A percentile compares a stretch with the other conserved stretches of the same genome.
Evolutionary conservation across 768 basidiomycete species (phyloP).

Genomic region (Mycena vulgaris): DNA sequence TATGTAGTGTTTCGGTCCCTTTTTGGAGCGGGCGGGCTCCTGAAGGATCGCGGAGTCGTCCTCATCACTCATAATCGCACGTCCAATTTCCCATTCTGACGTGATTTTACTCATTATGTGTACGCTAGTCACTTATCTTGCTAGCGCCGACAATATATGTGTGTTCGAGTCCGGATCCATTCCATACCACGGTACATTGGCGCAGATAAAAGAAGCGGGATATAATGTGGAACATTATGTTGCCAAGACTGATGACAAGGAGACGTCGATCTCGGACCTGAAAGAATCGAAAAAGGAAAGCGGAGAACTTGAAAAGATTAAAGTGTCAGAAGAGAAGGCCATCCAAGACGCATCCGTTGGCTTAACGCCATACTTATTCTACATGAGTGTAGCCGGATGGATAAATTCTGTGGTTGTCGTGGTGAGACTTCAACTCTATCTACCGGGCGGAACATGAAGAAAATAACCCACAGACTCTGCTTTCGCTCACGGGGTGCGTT

Average conservation of each 20-base stretch:
- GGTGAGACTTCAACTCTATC: background rate
- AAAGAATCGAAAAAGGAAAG: background rate
- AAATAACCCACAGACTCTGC: background rate
- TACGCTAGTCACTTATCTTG: background rate
- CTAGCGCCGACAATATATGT: background rate
- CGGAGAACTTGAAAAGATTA: background rate
- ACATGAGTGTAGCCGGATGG: constrained; percentile 5
- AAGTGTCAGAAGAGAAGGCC: background rate
- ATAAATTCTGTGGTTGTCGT: background rate
- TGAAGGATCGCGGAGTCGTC: constrained; percentile 9
- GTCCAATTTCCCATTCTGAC: background rate
- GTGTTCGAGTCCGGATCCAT: constrained; percentile 1
- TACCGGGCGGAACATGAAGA: too few species aligned
- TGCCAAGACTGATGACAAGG: background rate
- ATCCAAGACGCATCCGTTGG: background rate
- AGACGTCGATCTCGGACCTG: background rate
- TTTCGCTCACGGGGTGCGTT: background rate
- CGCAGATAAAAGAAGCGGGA: background rate
- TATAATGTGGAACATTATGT: background rate
- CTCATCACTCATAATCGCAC: constrained; percentile 22
- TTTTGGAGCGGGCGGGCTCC: constrained; percentile 46
- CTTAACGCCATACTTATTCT: constrained; percentile 9
- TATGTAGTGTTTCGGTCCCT: constrained; percentile 70
- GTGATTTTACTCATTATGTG: background rate
- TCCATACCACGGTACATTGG: background rate